Percentiles rank a stretch among this genome's conserved stretches.
Evolutionary conservation across 257 asterid species (phyloP).

Genomic region (Capsicum baccatum): DNA sequence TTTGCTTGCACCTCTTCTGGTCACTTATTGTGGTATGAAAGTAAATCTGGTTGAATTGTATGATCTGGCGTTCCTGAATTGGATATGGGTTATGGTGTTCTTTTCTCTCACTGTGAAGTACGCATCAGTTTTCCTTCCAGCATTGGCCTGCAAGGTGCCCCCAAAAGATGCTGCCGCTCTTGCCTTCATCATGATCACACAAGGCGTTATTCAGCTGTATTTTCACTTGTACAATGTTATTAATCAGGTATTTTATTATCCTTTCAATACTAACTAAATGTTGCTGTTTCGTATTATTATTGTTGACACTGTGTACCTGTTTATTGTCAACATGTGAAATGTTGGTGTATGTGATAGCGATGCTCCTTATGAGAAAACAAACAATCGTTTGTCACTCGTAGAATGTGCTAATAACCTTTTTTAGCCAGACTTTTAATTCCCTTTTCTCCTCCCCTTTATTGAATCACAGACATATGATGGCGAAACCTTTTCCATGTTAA

Average conservation of each 20-base stretch:
- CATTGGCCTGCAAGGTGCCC: conserved; percentile 70
- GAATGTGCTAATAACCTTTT: background rate
- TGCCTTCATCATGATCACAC: conserved; percentile 68
- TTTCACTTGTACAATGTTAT: conserved; percentile 48
- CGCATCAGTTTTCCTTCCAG: conserved; percentile 50
- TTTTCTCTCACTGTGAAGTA: conserved; percentile 48
- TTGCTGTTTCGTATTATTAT: background rate
- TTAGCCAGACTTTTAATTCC: conserved; percentile 21
- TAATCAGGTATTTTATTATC: conserved; percentile 33
- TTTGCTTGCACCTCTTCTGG: conserved; percentile 72
- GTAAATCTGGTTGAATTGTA: conserved; percentile 58
- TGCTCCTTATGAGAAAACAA: background rate
- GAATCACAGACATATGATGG: conserved; percentile 65
- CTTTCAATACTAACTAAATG: background rate
- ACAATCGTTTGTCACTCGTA: background rate
- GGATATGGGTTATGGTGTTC: conserved; percentile 41
- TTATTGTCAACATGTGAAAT: background rate
- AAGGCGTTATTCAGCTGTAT: conserved; percentile 85
- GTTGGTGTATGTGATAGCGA: background rate
- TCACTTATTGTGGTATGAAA: conserved; percentile 78
- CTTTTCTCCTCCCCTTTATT: background rate
- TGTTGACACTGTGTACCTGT: too few species aligned
- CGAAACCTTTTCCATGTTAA: conserved; percentile 63
- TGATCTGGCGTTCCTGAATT: conserved; percentile 50
- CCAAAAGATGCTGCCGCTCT: conserved; percentile 74